Conservation (phyloP, 163 green algal genomes). For the Scenedesmus sp. region DNA sequence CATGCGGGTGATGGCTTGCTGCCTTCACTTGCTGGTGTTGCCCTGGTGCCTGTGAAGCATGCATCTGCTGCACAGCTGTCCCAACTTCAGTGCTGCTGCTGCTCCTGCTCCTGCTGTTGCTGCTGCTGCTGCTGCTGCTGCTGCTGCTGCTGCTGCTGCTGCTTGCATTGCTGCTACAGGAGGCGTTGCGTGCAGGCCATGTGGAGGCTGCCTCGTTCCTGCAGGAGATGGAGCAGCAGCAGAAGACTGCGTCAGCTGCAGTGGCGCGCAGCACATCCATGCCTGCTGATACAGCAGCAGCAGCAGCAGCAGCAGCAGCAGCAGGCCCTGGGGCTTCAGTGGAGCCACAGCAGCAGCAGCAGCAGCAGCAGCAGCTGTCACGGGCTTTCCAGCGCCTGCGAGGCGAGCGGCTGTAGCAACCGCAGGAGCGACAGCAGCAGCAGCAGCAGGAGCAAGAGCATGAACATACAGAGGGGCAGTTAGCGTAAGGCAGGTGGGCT, state of each 20-base stretch:
- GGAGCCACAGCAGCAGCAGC: background rate
- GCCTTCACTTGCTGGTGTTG: background rate
- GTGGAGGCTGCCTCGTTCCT: conserved; percentile 21
- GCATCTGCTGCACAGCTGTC: no score
- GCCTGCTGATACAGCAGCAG: conserved; percentile 6
- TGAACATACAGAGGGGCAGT: no score
- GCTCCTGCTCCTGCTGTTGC: no score
- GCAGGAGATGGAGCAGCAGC: conserved; percentile 16
- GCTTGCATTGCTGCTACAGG: background rate
- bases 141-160: background rate
- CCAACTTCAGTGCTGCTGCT: no score
- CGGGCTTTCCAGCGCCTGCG: background rate
- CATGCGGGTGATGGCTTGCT: background rate
- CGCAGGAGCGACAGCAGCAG: background rate
- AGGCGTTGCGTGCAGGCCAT: conserved; percentile 39
- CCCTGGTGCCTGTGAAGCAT: background rate
- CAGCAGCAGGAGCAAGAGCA: background rate
- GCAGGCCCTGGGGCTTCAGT: no score
- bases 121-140: background rate
- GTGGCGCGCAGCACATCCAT: background rate
- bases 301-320: background rate
- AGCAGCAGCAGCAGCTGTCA: background rate
- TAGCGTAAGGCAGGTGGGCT: no score
- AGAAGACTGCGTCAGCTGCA: background rate
- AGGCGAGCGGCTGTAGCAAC: background rate